These are phyloP conservation scores for Gryganskiella cystojenkinii DNA, from an alignment of 192 early-diverging fungal species.

Conservation along the genomic window DNA sequence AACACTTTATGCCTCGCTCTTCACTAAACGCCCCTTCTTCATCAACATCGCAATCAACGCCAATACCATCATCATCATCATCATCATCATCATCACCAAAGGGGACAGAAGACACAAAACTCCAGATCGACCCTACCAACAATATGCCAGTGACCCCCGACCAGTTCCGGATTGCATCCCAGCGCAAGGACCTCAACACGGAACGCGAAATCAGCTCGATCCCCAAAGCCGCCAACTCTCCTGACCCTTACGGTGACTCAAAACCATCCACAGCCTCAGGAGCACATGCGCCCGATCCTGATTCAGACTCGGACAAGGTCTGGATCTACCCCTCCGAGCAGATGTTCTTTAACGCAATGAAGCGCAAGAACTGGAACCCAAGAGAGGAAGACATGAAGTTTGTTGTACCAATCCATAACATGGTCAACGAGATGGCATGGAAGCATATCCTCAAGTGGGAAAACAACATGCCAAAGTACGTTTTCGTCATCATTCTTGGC, in stretches of 20 bases:
- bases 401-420: slow-evolving; percentile 94
- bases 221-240: slow-evolving; percentile 68
- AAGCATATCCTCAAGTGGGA: slow-evolving; percentile 90
- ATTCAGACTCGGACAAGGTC: slow-evolving; percentile 46
- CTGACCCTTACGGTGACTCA: slow-evolving; percentile 58
- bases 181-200: slow-evolving; percentile 61
- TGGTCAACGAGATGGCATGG: slow-evolving; percentile 94
- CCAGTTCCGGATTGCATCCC: slow-evolving; percentile 54
- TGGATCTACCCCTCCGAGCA: slow-evolving; percentile 96
- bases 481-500: neutral
- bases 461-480: slow-evolving; percentile 61
- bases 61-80: neutral
- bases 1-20: slow-evolving; percentile 58
- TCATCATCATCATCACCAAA: neutral
- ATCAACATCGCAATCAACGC: slow-evolving; percentile 6
- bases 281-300: slow-evolving; percentile 22
- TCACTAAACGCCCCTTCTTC: slow-evolving; percentile 2
- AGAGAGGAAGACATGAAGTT: slow-evolving; percentile 85
- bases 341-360: slow-evolving; percentile 97
- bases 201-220: slow-evolving; percentile 82
- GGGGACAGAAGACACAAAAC: neutral
- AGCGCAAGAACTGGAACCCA: slow-evolving; percentile 90
- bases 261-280: slow-evolving; percentile 24
- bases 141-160: slow-evolving; percentile 71
- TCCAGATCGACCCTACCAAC: slow-evolving; percentile 66